Evolutionary conservation across 352 stramenopile genomes (phyloP), one percentile per base, ranked within the genome.

Genomic region (Phytophthora melonis): DNA sequence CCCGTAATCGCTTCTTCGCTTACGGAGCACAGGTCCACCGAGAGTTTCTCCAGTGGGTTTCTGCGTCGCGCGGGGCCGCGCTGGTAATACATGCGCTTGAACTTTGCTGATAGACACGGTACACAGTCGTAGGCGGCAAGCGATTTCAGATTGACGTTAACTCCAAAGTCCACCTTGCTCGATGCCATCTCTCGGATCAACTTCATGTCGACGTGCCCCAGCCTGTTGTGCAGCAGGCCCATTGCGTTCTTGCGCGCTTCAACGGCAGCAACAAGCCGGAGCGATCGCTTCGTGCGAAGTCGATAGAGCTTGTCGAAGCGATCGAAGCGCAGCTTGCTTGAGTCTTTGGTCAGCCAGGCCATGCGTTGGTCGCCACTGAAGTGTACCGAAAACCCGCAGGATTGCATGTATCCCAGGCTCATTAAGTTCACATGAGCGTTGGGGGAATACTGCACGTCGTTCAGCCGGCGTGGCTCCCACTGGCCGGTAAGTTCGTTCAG

Each of bases 381-480:
- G 2, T 7, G 8, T 9, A 71, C 34, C 14, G 13, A 7, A 34
- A 74, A 74, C 2, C 36, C 60, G 14, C 27, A 61, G 32, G 27
- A 23, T 34, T 62, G 53, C 59, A 69, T 69, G 45, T 70, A 74
- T 5, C 54, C 56, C 0, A 66, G 49, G 14, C 52, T 62, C 1
- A 74, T 59, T 8, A 74, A 5, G 18, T 69, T 70, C 2, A 64
- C 54, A 5, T 67, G 59, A 10, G 59, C 61, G 4, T 64, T 62
- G 1, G 59, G 54, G 5, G 61, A 64, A 13, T 70, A 74, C 52
- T 64, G 53, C 2, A 74, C 67, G n/a, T 70, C 67, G 23, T 74
- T 55, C 18, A 70, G 13, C 9, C 63, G 39, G 14, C 62, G 52
- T 19, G 62, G 39, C 53, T 69, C 52, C 62, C 62, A 69, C 53